Evolutionary conservation across 768 basidiomycete genomes (phyloP), one percentile per base, ranked within the genome.

Genomic region (Podaxis mareebaensis): DNA sequence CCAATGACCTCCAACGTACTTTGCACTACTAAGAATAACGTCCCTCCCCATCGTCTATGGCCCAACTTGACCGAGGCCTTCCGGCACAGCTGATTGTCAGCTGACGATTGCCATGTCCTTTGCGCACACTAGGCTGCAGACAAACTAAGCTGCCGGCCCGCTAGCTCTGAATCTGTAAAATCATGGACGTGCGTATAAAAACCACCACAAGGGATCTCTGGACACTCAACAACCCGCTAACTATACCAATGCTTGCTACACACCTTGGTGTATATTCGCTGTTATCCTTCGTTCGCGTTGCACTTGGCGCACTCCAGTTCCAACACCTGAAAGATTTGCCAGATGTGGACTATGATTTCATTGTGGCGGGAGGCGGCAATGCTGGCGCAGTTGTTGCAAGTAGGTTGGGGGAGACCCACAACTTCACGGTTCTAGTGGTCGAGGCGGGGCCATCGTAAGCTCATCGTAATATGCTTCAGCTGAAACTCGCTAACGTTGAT

Each of bases 311-410:
- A 3, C 44, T 13, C 17, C 44, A 46, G 15, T 22, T 46, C n/a
- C 20, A 46, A 20, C 44, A 46, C 10, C 20, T 20, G 8, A 20
- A 46, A 8, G 44, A 46, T 46, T 46, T 46, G 10, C 44, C 44
- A 20, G 7, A 17, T 46, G n/a, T 46, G 1, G 44, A 46, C n/a
- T 46, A 46, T 20, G 44, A 46, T 17, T 46, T 22, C 7, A 46
- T 53, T 20, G 30, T 17, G 57, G 20, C 36, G n/a, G 22, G 28
- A 58, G 68, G 51, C 46, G 71, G 72, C 1, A 68, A 69, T 17
- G 68, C 67, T 10, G 71, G 72, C 30, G 56, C 60, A 39, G 69
- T 68, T 4, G 42, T 73, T 30, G 71, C 70, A 1, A 67, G 52
- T 40, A 46, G 71, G 3, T 64, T 72, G 3, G 60, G 64, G 0